These are phyloP conservation scores for Phaeomoniella chlamydospora DNA, from an alignment of 2,329 filamentous ascomycete genomes.

Conservation along the genomic window DNA sequence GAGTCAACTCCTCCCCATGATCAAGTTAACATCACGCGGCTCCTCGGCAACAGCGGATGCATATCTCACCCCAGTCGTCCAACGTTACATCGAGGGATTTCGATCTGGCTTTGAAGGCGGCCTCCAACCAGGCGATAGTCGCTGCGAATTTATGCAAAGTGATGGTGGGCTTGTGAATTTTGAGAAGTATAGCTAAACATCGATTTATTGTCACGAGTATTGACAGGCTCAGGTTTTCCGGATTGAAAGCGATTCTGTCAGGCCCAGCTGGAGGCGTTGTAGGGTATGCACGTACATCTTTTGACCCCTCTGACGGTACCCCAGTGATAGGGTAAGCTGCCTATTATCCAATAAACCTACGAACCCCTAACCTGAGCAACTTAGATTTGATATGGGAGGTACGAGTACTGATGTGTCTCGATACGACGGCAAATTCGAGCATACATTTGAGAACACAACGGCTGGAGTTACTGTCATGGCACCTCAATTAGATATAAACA, in stretches of 20 bases:
- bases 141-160: constrained; percentile 91
- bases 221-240: constrained; percentile 74
- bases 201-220: constrained; percentile 55
- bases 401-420: constrained; percentile 75
- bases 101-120: constrained; percentile 59
- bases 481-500: constrained; percentile 76
- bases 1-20: constrained; percentile 72
- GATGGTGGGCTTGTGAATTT: constrained; percentile 50
- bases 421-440: constrained; percentile 68
- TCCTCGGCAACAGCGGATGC: constrained; percentile 68
- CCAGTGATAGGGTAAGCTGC: constrained; percentile 84
- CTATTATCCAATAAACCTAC: no score
- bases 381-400: constrained; percentile 85
- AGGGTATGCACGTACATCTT: constrained; percentile 66
- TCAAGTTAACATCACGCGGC: constrained; percentile 65
- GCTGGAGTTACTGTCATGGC: constrained; percentile 75
- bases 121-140: constrained; percentile 56
- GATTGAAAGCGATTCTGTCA: constrained; percentile 70
- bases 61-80: constrained; percentile 65
- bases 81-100: constrained; percentile 49
- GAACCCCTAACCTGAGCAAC: no score
- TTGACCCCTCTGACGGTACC: constrained; percentile 61
- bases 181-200: constrained; percentile 29
- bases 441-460: constrained; percentile 76
- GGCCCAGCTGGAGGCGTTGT: constrained; percentile 89